phyloP scores from a whole-genome alignment of 225 moss, liverwort and hornwort species.

The Sphagnum contortum region DNA sequence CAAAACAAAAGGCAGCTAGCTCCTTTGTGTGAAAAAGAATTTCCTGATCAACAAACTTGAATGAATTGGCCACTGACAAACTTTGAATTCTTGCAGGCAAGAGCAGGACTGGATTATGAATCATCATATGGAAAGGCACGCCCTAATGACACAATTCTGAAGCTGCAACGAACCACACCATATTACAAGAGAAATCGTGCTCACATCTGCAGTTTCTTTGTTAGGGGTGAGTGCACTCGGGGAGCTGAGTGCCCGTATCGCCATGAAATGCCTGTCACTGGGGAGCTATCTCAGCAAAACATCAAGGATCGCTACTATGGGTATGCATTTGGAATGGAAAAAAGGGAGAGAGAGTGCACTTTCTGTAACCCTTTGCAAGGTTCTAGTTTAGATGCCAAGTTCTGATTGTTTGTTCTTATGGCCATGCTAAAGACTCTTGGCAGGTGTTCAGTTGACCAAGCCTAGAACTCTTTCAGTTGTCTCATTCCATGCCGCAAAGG shows the following conservation, averaged over 20 bases:
- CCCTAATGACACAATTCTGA: conserved; percentile 51
- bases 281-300: conserved; percentile 55
- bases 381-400: too few relatives aligned
- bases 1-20: too few relatives aligned
- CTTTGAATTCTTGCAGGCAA: conserved; percentile 19
- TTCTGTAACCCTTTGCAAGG: too few relatives aligned
- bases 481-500: too few relatives aligned
- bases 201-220: conserved; percentile 53
- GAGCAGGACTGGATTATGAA: conserved; percentile 49
- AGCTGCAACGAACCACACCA: conserved; percentile 49
- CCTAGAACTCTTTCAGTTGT: too few relatives aligned
- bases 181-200: conserved; percentile 55
- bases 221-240: conserved; percentile 50
- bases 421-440: not conserved
- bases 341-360: not conserved
- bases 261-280: conserved; percentile 57
- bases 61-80: too few relatives aligned
- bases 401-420: not conserved
- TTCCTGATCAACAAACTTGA: too few relatives aligned
- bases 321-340: conserved; percentile 7
- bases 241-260: conserved; percentile 55
- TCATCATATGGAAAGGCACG: conserved; percentile 53
- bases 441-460: too few relatives aligned
- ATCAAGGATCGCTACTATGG: conserved; percentile 60
- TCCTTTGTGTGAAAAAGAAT: too few relatives aligned